Evolutionary conservation across 768 basidiomycete species (phyloP), one percentile per base, ranked within the genome.

Genomic region (Leccinum sublutescens): DNA sequence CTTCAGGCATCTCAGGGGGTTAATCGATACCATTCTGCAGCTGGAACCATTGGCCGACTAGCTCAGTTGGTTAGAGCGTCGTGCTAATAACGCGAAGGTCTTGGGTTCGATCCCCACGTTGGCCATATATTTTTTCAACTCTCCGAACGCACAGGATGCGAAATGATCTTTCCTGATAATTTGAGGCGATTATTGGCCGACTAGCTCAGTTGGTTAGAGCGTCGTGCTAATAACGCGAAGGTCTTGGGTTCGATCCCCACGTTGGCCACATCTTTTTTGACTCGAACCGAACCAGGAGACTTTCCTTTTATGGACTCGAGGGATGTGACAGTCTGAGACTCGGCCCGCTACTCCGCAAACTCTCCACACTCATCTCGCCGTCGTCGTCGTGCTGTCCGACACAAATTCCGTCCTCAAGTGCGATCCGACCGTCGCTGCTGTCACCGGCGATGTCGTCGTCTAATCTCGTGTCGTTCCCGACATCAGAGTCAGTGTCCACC

Each of bases 141-240:
- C 33, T 12, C 12, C 5, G 36, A 38, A 17, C 15, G 15, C 36
- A 8, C 36, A 17, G 1, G 1, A 38, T 17, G 15, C 6, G 9
- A 38, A 8, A 6, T 17, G 17, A 38, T 38, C 4, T 4, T 17
- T 0, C 17, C 38, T 17, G 33, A 12, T 12, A 12, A 17, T 38
- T 2, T 0, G 0, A 14, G 3, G 17, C 17, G 7, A 15, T 3
- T 0, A 38, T 6, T 17, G 38, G 38, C 15, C 38, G 36, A 38
- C 86, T 90, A 89, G 88, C 89, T 91, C 88, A 91, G 89, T 79
- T 89, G 89, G 88, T 90, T 89, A 89, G 88, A 89, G 88, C 88
- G 87, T 88, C 84, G 87, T 87, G 85, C 87, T 89, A 89, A 68
- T 74, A 34, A 85, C 83, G 82, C 85, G 83, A 86, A 87, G 84